Evolutionary conservation across 768 basidiomycete species (phyloP).

Genomic region (Russula dissimulans): DNA sequence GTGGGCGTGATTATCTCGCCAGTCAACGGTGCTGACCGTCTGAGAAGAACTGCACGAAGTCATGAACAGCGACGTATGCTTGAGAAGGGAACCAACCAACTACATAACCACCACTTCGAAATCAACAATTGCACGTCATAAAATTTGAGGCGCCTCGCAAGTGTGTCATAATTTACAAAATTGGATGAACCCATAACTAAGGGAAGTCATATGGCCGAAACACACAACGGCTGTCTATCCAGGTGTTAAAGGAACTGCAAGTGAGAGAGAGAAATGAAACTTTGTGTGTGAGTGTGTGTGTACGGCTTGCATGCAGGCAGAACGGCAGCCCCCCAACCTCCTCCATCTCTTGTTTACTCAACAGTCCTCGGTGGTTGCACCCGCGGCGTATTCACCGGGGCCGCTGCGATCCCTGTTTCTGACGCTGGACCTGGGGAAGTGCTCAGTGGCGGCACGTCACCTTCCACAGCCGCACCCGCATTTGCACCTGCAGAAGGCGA

Average conservation of each 20-base stretch:
- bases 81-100: no score
- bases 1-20: no score
- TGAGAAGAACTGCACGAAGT: no score
- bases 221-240: background rate
- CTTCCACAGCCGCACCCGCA: background rate
- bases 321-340: background rate
- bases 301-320: background rate
- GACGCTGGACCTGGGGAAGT: background rate
- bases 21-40: no score
- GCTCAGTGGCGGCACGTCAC: background rate
- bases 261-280: background rate
- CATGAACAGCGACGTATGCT: no score
- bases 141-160: background rate
- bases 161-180: background rate
- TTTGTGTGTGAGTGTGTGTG: background rate
- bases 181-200: background rate
- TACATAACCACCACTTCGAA: no score
- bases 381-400: background rate
- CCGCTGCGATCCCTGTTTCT: no score
- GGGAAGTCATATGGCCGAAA: background rate
- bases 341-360: background rate
- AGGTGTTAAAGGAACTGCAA: background rate
- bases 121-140: no score
- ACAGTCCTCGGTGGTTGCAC: background rate
- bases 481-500: background rate